Evolutionary conservation across 139 green algal genomes (phyloP), one percentile per base, ranked within the genome.

Genomic region (Chlamydomonas sp.): DNA sequence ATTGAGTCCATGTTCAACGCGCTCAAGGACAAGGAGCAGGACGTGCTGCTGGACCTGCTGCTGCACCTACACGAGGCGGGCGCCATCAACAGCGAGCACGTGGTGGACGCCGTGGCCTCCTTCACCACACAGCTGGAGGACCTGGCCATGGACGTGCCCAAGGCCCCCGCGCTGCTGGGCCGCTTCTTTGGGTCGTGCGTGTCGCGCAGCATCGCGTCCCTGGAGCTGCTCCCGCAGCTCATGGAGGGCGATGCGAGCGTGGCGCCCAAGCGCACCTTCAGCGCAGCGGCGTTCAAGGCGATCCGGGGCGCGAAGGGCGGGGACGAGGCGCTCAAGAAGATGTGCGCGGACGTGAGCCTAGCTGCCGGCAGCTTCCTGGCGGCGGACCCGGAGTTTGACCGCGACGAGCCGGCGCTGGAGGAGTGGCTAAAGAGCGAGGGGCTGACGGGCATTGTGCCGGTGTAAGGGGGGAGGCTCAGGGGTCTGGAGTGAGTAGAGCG

Each of bases 101-200:
- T 97, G 9, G 64, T 94, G 58, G 78, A 78, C 6, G 96, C 89
- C n/a, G 87, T 97, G 15, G 68, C 83, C 6, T 80, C 72, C 0
- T 92, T 88, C 67, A 93, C 93, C 63, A 89, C 84, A 31, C 68
- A 89, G 78, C 88, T 98, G 79, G 96, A 96, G 83, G 95, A 97
- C 87, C 82, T 97, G 49, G 94, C 90, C 17, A 88, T 98, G 83
- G 96, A 98, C 85, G 90, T 97, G 61, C 95, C 95, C 49, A 90
- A 93, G 76, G 96, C 96, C 16, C 92, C 95, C 10, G 49, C 88
- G 79, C 85, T 96, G 83, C 90, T 97, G 80, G 95, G 95, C n/a
- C 77, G 89, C n/a, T 85, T 97, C 64, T 57, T 95, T 67, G 96
- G 93, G 20, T 62, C 77, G 5, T 92, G 90, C 4, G 91, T 93